Evolutionary conservation across 345 rosid species (phyloP), one percentile per base, ranked within the genome.

Genomic region (Pugionium dolabratum): DNA sequence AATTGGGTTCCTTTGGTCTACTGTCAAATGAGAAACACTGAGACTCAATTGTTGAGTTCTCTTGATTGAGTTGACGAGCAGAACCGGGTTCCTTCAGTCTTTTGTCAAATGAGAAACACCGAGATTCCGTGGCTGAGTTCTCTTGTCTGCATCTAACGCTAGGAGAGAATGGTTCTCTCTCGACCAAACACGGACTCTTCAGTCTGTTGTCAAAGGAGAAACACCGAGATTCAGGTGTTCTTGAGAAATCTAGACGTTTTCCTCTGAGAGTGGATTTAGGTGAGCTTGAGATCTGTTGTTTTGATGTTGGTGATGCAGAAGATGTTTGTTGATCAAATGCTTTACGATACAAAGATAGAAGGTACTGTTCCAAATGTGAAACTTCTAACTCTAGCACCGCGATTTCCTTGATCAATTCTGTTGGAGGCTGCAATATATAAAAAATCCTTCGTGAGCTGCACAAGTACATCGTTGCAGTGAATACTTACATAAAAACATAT

Each of bases 301-400:
- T 80, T 33, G 75, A 64, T 31, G 86, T 48, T 47, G 91, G 86
- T 63, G 96, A 79, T 49, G 80, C 79, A 25, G 81, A 76, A 54
- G 86, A 76, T 45, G 58, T 56, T 79, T 82, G 88, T 54, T 86
- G 89, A 82, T 88, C 96, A 82, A 94, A 94, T 33, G 91, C 95
- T 75, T 79, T 85, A 31, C 99, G 82, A 59, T 94, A 94, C 55
- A 94, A 72, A 9, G 90, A 83, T 51, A 94, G 88, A 79, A 94
- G 99, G 54, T 94, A 83, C 59, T 88, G 97, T 54, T 94, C 99
- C 80, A 94, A 71, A 78, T 90, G 76, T 9, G 84, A 91, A 52
- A 94, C 97, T 82, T 94, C 97, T 78, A 87, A 72, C 82, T 94
- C 97, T 27, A 94, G 53, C 34, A 88, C 90, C 0, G 97, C 90